These are phyloP conservation scores for Dactylellina cionopaga DNA, from an alignment of 2,329 filamentous ascomycete species.

Conservation along the genomic window DNA sequence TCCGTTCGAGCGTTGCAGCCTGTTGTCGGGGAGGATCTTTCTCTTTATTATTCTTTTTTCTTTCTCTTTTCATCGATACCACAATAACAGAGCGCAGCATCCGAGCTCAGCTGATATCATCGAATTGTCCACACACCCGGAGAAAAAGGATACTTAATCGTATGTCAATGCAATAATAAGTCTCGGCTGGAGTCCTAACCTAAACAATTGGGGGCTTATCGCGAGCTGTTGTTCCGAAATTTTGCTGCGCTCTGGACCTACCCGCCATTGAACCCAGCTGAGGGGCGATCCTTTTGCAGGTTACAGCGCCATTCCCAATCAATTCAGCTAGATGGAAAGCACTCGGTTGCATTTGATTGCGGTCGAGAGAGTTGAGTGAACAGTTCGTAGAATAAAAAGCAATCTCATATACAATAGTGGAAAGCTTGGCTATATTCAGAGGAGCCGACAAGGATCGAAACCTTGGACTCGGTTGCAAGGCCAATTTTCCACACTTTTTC, in stretches of 20 bases:
- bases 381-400: slow-evolving; percentile 38
- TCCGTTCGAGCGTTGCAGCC: slow-evolving; percentile 9
- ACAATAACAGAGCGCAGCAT: slow-evolving; percentile 41
- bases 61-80: too few relatives aligned
- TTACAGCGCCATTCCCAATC: slow-evolving; percentile 41
- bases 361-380: slow-evolving; percentile 39
- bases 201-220: slow-evolving; percentile 47
- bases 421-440: slow-evolving; percentile 50
- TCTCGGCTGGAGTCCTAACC: slow-evolving; percentile 45
- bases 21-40: slow-evolving; percentile 12
- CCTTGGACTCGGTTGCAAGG: slow-evolving; percentile 52
- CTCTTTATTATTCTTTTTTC: too few relatives aligned
- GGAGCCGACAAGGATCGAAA: slow-evolving; percentile 49
- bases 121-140: slow-evolving; percentile 14
- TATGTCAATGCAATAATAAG: slow-evolving; percentile 11
- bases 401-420: slow-evolving; percentile 12
- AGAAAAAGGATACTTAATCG: slow-evolving; percentile 48
- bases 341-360: slow-evolving; percentile 48
- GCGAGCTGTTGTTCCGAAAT: slow-evolving; percentile 38
- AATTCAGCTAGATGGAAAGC: slow-evolving; percentile 33
- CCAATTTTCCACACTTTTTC: slow-evolving; percentile 47
- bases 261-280: slow-evolving; percentile 32
- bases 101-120: slow-evolving; percentile 51
- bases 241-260: slow-evolving; percentile 41
- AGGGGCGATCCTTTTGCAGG: slow-evolving; percentile 34